Conservation (phyloP, 2,329 filamentous ascomycete species). For the Chrysoporthe deuterocubensis region DNA sequence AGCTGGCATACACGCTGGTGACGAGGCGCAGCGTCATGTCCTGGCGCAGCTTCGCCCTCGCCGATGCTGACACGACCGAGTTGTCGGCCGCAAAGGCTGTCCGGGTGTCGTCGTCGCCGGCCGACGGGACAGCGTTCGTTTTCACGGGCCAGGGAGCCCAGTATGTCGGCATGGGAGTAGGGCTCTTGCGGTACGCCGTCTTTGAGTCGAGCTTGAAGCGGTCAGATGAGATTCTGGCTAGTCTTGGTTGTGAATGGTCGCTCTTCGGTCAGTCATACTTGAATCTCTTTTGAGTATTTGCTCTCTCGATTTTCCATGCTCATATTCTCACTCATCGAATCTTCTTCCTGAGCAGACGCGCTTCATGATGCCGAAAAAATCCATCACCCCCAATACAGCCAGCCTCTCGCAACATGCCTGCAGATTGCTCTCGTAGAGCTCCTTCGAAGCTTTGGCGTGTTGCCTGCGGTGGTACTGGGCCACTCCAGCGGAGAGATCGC, state of each 20-base stretch:
- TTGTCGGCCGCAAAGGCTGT: constrained; percentile 20
- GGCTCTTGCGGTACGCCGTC: constrained; percentile 35
- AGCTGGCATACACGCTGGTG: constrained; percentile 37
- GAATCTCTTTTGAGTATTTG: too few species aligned
- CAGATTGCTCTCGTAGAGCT: constrained; percentile 43
- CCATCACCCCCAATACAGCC: constrained; percentile 11
- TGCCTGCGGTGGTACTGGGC: constrained; percentile 36
- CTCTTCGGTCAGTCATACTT: constrained; percentile 32
- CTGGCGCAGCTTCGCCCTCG: constrained; percentile 33
- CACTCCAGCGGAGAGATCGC: constrained; percentile 46
- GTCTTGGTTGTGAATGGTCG: constrained; percentile 35
- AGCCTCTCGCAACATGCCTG: constrained; percentile 16
- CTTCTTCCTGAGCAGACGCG: too few species aligned
- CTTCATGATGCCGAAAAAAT: background rate
- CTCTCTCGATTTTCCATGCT: too few species aligned
- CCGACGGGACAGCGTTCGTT: constrained; percentile 36
- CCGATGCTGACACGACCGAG: background rate
- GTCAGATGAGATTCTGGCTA: constrained; percentile 19
- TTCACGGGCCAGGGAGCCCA: constrained; percentile 41
- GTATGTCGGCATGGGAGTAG: constrained; percentile 35
- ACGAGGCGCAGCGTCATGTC: constrained; percentile 31
- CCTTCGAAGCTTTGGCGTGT: constrained; percentile 32
- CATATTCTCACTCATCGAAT: too few species aligned
- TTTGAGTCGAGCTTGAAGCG: constrained; percentile 22
- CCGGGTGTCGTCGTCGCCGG: background rate